Evolutionary conservation across 2,329 filamentous ascomycete genomes (phyloP), one percentile per base, ranked within the genome.

Genomic region (Lecanosticta acicola): DNA sequence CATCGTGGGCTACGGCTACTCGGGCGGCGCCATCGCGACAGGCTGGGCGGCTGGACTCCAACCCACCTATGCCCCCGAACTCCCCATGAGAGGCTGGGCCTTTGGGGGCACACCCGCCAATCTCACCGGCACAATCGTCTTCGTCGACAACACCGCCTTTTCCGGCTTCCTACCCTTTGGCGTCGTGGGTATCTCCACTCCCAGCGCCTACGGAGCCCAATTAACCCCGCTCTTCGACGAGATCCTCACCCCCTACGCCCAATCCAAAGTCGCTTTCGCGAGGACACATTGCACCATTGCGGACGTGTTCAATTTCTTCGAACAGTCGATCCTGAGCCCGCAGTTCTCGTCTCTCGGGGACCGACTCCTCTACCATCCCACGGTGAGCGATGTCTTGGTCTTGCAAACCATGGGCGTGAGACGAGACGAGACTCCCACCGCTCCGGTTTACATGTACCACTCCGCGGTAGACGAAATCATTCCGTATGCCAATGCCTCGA

Each of bases 1-100:
- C 3, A 59, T 71, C 34, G 67, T 70, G 2, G 59, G 78, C 44
- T 76, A 72, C 69, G 78, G 78, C 0, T 81, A 79, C 54, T 77
- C 72, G 0, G 77, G 78, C 3, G 77, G 77, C 7, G 70, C 71
- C 2, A 56, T 79, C 19, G 75, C 76, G 0, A 71, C 66, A 1
- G 74, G 72, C 20, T 76, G 70, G 67, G 76, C 75, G 0, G 72
- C 74, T 13, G 71, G 76, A 26, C 58, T 79, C 9, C 73, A 75
- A 24, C 61, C 67, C 1, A 63, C 59, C 1, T 80, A 80, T 48
- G 77, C 77, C 0, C 73, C 77, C 0, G 74, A 78, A 29, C 60
- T 80, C 2, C 57, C 65, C 2, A 66, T 80, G 38, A 62, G 61
- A 1, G 76, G 75, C 5, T 72, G 68, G 10, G 75, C 71, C 0